Percentiles rank a stretch among this genome's conserved stretches.
phyloP scores from a whole-genome alignment of 208 protist species.

The Trypanosoma lewisi region DNA sequence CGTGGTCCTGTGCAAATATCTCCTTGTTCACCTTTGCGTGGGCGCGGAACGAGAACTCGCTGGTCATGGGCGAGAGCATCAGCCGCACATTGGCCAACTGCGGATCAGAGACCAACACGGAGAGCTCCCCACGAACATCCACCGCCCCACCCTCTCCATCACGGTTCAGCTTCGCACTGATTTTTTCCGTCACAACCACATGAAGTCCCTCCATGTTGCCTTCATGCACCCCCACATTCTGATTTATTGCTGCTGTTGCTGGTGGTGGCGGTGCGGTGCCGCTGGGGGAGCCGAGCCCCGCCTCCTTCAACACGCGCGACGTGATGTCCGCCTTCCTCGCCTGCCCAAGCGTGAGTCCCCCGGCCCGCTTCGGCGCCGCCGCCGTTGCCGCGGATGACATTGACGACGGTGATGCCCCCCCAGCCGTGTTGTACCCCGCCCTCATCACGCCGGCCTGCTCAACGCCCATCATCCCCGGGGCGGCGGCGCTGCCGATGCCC shows the following conservation, averaged over 20 bases:
- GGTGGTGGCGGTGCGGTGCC: not conserved
- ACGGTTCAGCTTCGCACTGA: conserved; percentile 50
- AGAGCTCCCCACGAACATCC: conserved; percentile 78
- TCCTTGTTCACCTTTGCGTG: conserved; percentile 86
- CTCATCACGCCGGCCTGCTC: too few species aligned
- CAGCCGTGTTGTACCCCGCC: not conserved
- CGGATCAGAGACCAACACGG: conserved; percentile 67
- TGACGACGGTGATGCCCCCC: not conserved
- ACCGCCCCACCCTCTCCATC: conserved; percentile 48
- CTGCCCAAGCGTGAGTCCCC: conserved; percentile 70
- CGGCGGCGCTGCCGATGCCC: conserved; percentile 32
- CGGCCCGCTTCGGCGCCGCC: conserved; percentile 26
- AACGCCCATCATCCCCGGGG: not conserved
- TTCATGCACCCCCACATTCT: not conserved
- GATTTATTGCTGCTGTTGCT: too few species aligned
- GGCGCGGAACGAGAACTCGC: conserved; percentile 74
- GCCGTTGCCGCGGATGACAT: not conserved
- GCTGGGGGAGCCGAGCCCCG: conserved; percentile 30
- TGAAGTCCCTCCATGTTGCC: conserved; percentile 38
- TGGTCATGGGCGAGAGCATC: conserved; percentile 44
- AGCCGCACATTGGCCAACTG: conserved; percentile 54
- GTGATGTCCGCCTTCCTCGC: conserved; percentile 71
- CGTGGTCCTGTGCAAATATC: conserved; percentile 69
- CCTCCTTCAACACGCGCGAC: conserved; percentile 75
- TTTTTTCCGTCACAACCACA: conserved; percentile 64